Percentiles rank a stretch among this genome's conserved stretches.
Conservation (phyloP, 164 flowering plant species). For the Warburgia ugandensis region DNA sequence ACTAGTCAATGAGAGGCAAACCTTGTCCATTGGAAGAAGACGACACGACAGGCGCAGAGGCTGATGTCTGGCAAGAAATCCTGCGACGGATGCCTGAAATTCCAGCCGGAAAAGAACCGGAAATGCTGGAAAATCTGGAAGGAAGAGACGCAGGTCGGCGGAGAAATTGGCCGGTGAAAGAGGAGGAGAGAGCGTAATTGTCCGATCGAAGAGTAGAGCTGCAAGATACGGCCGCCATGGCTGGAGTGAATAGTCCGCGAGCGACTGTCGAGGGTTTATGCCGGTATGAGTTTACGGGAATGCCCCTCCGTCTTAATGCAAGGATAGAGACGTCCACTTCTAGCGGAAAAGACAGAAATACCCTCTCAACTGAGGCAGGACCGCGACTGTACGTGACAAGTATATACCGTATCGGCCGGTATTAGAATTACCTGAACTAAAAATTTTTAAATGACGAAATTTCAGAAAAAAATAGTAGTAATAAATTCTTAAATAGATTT, state of each 20-base stretch:
- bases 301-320: no score
- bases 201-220: conserved; percentile 22
- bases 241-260: background rate
- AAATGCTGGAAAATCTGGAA: conserved; percentile 7
- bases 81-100: conserved; percentile 17
- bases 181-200: conserved; percentile 25
- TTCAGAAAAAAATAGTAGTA: no score
- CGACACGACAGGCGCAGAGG: conserved; percentile 25
- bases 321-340: no score
- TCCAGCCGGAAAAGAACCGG: conserved; percentile 8
- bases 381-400: no score
- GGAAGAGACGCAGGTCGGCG: conserved; percentile 7
- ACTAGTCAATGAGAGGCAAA: background rate
- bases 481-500: no score
- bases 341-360: no score
- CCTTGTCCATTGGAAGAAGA: conserved; percentile 30
- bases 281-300: background rate
- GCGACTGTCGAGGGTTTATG: background rate
- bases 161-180: conserved; percentile 22
- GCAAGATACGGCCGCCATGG: conserved; percentile 34
- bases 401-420: no score
- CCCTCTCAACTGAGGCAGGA: no score
- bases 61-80: conserved; percentile 35
- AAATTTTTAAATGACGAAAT: no score
- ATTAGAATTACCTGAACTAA: background rate